These are phyloP conservation scores for Neurospora intermedia DNA, from an alignment of 495 filamentous ascomycete species.

Conservation along the genomic window DNA sequence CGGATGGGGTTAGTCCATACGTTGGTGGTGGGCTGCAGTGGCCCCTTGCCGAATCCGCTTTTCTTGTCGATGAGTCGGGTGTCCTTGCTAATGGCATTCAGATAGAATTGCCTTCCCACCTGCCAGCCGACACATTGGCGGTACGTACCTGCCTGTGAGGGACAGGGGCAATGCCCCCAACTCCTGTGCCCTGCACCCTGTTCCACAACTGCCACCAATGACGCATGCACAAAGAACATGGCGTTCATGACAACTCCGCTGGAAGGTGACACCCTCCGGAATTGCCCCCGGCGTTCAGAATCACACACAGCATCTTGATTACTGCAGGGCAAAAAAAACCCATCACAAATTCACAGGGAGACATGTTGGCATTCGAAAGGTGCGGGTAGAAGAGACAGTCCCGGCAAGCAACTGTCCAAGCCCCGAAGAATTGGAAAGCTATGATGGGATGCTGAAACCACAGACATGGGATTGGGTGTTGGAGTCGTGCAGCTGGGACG, in stretches of 20 bases:
- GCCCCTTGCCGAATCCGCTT: neutral
- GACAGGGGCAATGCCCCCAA: neutral
- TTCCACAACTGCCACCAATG: neutral
- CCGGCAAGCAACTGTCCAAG: neutral
- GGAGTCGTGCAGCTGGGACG: neutral
- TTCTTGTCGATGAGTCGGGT: neutral
- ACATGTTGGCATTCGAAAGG: neutral
- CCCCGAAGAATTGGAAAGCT: neutral
- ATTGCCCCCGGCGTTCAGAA: neutral
- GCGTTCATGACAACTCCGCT: neutral
- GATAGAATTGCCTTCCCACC: neutral
- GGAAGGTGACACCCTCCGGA: neutral
- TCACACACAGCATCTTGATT: neutral
- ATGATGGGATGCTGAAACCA: neutral
- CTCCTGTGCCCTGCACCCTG: neutral
- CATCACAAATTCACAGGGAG: neutral
- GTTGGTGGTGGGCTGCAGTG: neutral
- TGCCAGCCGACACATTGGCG: neutral
- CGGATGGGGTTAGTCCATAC: neutral
- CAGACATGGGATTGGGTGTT: neutral
- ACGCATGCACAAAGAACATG: neutral
- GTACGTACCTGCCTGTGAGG: neutral
- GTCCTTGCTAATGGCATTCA: neutral
- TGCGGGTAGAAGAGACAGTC: neutral
- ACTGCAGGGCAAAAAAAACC: neutral